Evolutionary conservation across 805 yeast genomes (phyloP).

Genomic region (Sugiyamaella boreocaroliniensis): DNA sequence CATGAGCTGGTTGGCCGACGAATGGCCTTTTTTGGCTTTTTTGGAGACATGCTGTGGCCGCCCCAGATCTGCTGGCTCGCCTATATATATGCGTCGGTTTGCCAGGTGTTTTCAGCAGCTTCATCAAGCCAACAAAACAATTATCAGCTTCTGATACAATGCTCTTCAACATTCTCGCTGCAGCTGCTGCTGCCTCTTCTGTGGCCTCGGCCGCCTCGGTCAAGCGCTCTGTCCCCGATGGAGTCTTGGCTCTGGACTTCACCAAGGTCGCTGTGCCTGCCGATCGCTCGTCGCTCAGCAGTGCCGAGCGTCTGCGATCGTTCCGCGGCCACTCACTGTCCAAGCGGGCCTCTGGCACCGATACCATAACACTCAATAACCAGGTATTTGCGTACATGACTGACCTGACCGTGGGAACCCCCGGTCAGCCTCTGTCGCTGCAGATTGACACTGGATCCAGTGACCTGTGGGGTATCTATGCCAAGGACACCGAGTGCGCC

Average conservation of each 20-base stretch:
- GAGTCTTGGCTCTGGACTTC: neutral
- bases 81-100: no score
- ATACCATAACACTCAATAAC: slow-evolving; percentile 22
- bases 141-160: neutral
- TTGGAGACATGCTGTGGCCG: no score
- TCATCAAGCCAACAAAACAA: no score
- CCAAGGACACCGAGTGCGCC: slow-evolving; percentile 1
- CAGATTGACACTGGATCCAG: slow-evolving; percentile 65
- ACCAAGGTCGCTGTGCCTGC: neutral
- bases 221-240: neutral
- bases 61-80: no score
- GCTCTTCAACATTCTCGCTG: neutral
- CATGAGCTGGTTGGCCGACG: no score
- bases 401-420: slow-evolving; percentile 45
- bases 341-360: neutral
- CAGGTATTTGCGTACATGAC: slow-evolving; percentile 28
- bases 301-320: neutral
- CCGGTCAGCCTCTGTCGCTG: slow-evolving; percentile 46
- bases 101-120: no score
- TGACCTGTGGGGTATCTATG: slow-evolving; percentile 50
- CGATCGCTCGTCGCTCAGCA: neutral
- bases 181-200: neutral
- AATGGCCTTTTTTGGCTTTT: no score
- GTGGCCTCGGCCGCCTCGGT: neutral
- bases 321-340: neutral